Evolutionary conservation across 1,284 basidiomycete species (phyloP).

Genomic region (Phylloporus sp.): DNA sequence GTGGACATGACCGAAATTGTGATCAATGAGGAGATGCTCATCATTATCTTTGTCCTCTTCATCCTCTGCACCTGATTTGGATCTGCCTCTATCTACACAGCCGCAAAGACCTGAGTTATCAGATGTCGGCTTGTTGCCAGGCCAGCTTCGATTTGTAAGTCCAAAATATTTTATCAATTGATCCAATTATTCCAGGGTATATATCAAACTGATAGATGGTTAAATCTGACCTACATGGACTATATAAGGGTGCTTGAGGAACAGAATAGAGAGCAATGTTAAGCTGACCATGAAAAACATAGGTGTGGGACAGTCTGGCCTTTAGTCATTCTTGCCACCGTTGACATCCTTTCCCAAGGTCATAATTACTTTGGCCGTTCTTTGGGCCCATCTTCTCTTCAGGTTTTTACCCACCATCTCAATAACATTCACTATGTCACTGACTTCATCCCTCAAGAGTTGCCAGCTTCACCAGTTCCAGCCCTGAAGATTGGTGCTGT

Average conservation of each 20-base stretch:
- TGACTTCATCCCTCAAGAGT: conserved; percentile 21
- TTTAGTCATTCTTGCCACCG: not conserved
- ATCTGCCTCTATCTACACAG: not conserved
- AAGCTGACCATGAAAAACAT: conserved; percentile 26
- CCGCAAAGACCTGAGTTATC: not conserved
- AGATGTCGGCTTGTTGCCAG: not conserved
- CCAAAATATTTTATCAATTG: not conserved
- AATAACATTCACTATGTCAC: conserved; percentile 10
- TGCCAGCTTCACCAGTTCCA: conserved; percentile 11
- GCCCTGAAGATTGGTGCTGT: conserved; percentile 19
- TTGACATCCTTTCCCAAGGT: conserved; percentile 8
- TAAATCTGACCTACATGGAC: not conserved
- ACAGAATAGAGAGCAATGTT: too few species aligned
- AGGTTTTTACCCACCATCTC: conserved; percentile 20
- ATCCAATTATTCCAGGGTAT: not conserved
- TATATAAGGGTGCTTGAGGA: too few species aligned
- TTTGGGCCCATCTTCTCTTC: conserved; percentile 17
- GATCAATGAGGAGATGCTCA: conserved; percentile 97
- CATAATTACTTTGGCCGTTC: conserved; percentile 25
- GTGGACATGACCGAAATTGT: conserved; percentile 96
- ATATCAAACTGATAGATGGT: not conserved
- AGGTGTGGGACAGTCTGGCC: conserved; percentile 1
- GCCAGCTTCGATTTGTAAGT: not conserved
- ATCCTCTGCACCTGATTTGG: not conserved
- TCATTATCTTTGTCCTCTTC: conserved; percentile 35